Base-by-base conservation (phyloP, 1,284 basidiomycete genomes). In the Trametes versicolor region DNA sequence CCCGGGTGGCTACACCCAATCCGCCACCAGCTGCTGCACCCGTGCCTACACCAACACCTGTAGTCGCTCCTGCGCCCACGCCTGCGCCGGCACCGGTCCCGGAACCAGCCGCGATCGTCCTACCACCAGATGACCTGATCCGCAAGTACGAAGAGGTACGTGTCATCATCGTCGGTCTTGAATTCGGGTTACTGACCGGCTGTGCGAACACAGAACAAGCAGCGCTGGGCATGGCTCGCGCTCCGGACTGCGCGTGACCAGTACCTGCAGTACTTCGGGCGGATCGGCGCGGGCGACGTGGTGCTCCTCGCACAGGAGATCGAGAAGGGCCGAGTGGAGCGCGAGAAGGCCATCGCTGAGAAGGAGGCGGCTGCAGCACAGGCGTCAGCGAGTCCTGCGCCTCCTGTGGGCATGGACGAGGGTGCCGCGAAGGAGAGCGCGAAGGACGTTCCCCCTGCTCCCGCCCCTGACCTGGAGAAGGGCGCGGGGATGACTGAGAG, bases 261-360 rank as follows among this genome's bases (percentile, higher is more conserved):
- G 66, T 80, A 92, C 75, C 74, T 92, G 53, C 86, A 87, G 69
- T 87, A 90, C 70, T 92, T 93, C 66, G 86, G 87, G n/a, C 90
- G 87, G 78, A 91, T 92, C 68, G 90, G 89, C n/a, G 87, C 86
- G n/a, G 91, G 91, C 10, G 91, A 93, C 68, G 80, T 93, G 63
- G 79, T 84, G 51, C 73, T 82, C n/a, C 83, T 93, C 43, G 81
- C 81, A 15, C 82, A 86, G 58, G 90, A 90, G 76, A 92, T 93
- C 56, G 91, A 93, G 64, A 83, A 83, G 60, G 89, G 87, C 69
- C 83, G 81, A 65, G 68, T 71, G 49, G 79, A 82, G 62, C 74
- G 74, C 36, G 79, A 75, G 60, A 70, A 69, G 62, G 70, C 67
- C 2, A 69, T 69, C 19, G 68, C 70, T 21, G 67, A 54, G 45